These are phyloP conservation scores for Beta macrorhiza DNA, from an alignment of 179 eudicot species.

Conservation along the genomic window DNA sequence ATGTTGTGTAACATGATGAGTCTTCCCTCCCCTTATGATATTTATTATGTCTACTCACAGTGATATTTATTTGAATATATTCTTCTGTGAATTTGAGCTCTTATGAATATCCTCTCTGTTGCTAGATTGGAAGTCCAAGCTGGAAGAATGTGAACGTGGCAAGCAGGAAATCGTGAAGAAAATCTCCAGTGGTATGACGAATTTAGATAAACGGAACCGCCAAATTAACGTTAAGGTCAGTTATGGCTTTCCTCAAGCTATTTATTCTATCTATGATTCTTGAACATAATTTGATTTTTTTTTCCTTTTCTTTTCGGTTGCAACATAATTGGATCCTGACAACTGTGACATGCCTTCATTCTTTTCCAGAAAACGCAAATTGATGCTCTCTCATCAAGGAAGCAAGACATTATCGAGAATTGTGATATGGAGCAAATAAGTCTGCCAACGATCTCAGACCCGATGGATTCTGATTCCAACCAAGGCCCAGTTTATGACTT, in stretches of 20 bases:
- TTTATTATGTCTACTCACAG: background rate
- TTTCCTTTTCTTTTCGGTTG: too few relatives aligned
- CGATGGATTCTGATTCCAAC: slow-evolving; percentile 75
- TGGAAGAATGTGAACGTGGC: slow-evolving; percentile 81
- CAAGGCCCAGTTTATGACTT: slow-evolving; percentile 65
- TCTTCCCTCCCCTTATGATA: background rate
- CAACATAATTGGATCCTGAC: background rate
- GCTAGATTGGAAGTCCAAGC: slow-evolving; percentile 74
- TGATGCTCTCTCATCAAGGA: slow-evolving; percentile 58
- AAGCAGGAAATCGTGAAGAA: slow-evolving; percentile 75
- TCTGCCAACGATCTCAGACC: slow-evolving; percentile 71
- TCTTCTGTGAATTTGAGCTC: background rate
- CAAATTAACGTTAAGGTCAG: slow-evolving; percentile 79
- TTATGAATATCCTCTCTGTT: background rate
- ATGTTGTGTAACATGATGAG: slow-evolving; percentile 18
- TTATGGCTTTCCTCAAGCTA: slow-evolving; percentile 7
- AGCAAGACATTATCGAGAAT: slow-evolving; percentile 82
- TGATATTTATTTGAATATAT: background rate
- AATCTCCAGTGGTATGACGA: slow-evolving; percentile 80
- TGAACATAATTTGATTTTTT: background rate
- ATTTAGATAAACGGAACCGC: slow-evolving; percentile 69
- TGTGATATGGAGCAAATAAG: slow-evolving; percentile 79
- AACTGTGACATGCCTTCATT: slow-evolving; percentile 21
- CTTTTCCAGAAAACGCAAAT: slow-evolving; percentile 68
- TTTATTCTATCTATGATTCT: background rate